Base-by-base conservation (phyloP, 306 rosid genomes). In the Cucurbita ficifolia region DNA sequence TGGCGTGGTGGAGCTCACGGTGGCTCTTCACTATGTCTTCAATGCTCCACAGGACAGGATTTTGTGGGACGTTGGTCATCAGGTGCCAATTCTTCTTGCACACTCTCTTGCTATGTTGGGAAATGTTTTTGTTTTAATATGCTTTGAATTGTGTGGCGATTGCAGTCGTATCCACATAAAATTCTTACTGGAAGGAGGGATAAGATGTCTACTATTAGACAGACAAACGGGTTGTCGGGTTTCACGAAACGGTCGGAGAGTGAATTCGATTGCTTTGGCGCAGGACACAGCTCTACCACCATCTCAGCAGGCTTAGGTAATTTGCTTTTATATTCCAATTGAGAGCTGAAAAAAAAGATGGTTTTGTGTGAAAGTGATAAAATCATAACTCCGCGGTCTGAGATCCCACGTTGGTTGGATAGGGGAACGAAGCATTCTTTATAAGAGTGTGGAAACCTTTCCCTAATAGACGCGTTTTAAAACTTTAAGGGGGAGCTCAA, bases 221-320 rank as follows among this genome's bases (percentile, higher is more conserved):
- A 94, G 85, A 94, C 99, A 14, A 68, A 94, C 53, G 99, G 99
- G 35, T 83, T 94, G 61, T 82, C 96, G 17, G 97, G 99, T 21
- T 94, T 91, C 75, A 94, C 97, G 8, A 94, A 91, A 78, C 88
- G 99, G 11, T 85, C 96, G 0, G 99, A 94, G 84, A 94, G 99
- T 72, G 99, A 94, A 77, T 84, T 55, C 71, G 99, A 94, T 86
- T 83, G 87, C 83, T 94, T 94, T 77, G 99, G 99, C 29, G 85
- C 97, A 39, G 99, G 99, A 78, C 99, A 94, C 52, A 94, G 99
- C 75, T 94, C 99, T 8, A 94, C 99, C 68, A 94, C 97, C n/a
- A 94, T 94, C 78, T 94, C 99, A 35, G 99, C 99, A 4, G 97
- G 99, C 82, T 87, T 91, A 74, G 99, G 99, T 94, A 88, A 79